Evolutionary conservation across 2,329 filamentous ascomycete species (phyloP), one percentile per base, ranked within the genome.

Genomic region (Fusarium zealandicum): DNA sequence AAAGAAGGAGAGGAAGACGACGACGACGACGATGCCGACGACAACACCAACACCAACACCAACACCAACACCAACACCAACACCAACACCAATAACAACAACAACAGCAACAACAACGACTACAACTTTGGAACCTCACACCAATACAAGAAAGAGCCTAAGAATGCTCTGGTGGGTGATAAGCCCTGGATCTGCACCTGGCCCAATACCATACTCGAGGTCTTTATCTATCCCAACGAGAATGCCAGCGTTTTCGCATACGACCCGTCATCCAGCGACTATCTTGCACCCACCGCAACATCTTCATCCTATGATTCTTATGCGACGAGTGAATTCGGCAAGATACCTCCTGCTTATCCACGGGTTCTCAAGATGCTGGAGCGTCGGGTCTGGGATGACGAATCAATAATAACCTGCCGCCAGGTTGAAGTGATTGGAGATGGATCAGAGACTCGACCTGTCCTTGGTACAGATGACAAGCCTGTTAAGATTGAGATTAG

Each of bases 121-220:
- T 61, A 65, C 14, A 39, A 49, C 11, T 46, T 47, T 35, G 52
- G 22, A 50, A 49, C 16, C 18, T 75, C 75, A 1, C 47, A 63
- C 12, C 65, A 54, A 6, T 67, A 59, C 14, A 63, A 60, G 44
- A 63, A 54, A 6, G 48, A 64, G 17, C 22, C 39, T 16, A 48
- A 59, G 3, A 68, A 69, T 10, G 74, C 75, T 1, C 67, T 75
- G 53, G 68, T 70, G 0, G 83, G 82, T 10, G 82, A 85, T 39
- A 80, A 73, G 51, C 79, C 80, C 1, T 86, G 83, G 83, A 75
- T 86, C 17, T 86, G 83, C 65, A 80, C 74, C 2, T 86, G 83
- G 83, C 80, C 82, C 2, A 74, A 78, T 22, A 84, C 82, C 1
- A 73, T 77, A 3, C 72, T 86, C 5, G 82, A 86, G 44, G 69